Percentiles rank a stretch among this genome's conserved stretches.
These are phyloP conservation scores for Suillus sp. DNA, from an alignment of 768 basidiomycete species.

Conservation along the genomic window DNA sequence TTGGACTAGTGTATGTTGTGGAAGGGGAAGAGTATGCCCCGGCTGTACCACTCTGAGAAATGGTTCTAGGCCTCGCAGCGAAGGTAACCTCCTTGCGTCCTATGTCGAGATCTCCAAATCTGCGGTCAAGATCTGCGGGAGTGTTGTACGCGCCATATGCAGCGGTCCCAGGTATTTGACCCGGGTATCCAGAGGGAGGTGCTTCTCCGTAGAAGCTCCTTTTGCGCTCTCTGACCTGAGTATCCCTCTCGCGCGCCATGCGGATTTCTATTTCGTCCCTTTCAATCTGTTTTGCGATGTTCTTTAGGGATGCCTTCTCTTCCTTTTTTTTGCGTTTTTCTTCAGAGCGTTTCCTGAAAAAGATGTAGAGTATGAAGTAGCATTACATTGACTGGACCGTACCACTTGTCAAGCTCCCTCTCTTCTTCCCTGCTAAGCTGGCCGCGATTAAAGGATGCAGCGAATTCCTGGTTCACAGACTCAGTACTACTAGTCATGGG, in stretches of 20 bases:
- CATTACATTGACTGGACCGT: constrained; percentile 14
- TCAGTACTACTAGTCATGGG: constrained; percentile 2
- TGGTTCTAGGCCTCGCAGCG: constrained; percentile 44
- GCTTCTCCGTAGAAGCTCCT: constrained; percentile 52
- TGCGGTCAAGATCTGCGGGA: constrained; percentile 40
- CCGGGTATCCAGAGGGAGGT: constrained; percentile 31
- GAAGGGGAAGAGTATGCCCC: constrained; percentile 28
- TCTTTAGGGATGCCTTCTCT: constrained; percentile 42
- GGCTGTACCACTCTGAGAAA: constrained; percentile 44
- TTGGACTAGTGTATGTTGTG: constrained; percentile 29
- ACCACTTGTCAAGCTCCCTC: constrained; percentile 51
- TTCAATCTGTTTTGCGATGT: constrained; percentile 40
- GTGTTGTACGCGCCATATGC: constrained; percentile 25
- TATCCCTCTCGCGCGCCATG: constrained; percentile 59
- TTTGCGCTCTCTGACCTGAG: constrained; percentile 50
- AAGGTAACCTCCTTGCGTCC: constrained; percentile 35
- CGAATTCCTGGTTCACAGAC: constrained; percentile 49
- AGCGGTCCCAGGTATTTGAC: constrained; percentile 24
- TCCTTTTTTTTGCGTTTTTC: constrained; percentile 58
- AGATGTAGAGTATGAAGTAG: background rate
- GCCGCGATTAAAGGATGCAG: constrained; percentile 55
- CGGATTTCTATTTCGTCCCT: constrained; percentile 56
- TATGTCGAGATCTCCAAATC: constrained; percentile 36
- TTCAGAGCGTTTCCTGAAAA: constrained; percentile 48
- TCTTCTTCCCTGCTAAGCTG: constrained; percentile 43